phyloP scores from a whole-genome alignment of 768 basidiomycete genomes.

The Chalciporus chontae region DNA sequence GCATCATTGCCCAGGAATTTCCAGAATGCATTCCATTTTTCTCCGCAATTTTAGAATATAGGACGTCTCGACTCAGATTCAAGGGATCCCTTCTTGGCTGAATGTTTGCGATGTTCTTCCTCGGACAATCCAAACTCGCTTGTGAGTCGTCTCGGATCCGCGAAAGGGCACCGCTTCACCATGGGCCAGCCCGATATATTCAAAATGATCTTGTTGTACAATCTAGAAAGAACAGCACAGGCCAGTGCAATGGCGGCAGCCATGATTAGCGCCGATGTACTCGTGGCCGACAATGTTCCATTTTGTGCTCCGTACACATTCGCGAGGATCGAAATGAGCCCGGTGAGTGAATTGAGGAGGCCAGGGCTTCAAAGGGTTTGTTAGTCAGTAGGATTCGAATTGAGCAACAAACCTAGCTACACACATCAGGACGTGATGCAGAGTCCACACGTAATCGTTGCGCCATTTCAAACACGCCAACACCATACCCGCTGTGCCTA shows the following conservation, averaged over 20 bases:
- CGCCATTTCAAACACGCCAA: conserved; percentile 53
- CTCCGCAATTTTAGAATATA: too few relatives aligned
- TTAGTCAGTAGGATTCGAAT: neutral
- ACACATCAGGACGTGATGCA: conserved; percentile 45
- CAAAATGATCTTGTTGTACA: too few relatives aligned
- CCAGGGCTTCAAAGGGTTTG: conserved; percentile 38
- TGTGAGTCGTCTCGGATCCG: too few relatives aligned
- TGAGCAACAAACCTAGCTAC: conserved; percentile 6
- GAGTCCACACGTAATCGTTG: conserved; percentile 49
- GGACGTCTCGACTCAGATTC: too few relatives aligned
- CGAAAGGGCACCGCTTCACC: too few relatives aligned
- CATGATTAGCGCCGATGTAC: conserved; percentile 42
- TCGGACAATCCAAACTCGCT: too few relatives aligned
- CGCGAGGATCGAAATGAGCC: conserved; percentile 45
- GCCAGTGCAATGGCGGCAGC: conserved; percentile 35
- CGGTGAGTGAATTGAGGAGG: conserved; percentile 49
- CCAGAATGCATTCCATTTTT: too few relatives aligned
- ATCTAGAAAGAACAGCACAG: conserved; percentile 28
- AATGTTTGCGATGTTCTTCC: too few relatives aligned
- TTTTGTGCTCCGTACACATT: conserved; percentile 46
- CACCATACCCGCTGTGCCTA: conserved; percentile 45
- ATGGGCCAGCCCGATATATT: too few relatives aligned
- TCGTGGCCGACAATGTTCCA: conserved; percentile 38
- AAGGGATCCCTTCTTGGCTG: too few relatives aligned
- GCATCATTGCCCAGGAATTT: too few relatives aligned